phyloP scores from a whole-genome alignment of 2,329 filamentous ascomycete species.

The Claviceps sp. region DNA sequence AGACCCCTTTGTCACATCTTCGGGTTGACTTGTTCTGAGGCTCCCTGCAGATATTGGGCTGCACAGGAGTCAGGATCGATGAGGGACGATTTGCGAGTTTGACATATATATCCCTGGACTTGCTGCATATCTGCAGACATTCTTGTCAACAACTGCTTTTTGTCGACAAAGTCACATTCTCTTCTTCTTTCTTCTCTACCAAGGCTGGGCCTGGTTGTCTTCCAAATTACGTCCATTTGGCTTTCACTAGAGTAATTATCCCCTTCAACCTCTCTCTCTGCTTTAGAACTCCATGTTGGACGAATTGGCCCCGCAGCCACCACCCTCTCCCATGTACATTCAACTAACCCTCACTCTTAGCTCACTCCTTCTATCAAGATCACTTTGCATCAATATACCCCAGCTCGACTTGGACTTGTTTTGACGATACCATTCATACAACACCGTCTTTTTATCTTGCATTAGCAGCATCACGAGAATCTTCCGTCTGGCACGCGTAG shows the following conservation, averaged over 20 bases:
- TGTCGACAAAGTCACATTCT: slow-evolving; percentile 16
- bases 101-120: too few relatives aligned
- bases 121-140: background rate
- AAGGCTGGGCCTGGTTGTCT: slow-evolving; percentile 22
- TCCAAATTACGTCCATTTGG: background rate
- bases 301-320: too few relatives aligned
- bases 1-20: too few relatives aligned
- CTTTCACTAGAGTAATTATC: too few relatives aligned
- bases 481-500: slow-evolving; percentile 21
- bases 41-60: too few relatives aligned
- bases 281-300: slow-evolving; percentile 6
- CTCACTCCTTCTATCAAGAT: too few relatives aligned
- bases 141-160: slow-evolving; percentile 9
- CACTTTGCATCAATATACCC: too few relatives aligned
- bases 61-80: too few relatives aligned
- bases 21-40: too few relatives aligned
- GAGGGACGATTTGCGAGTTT: too few relatives aligned
- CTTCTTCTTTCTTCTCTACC: slow-evolving; percentile 12
- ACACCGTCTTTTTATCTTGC: slow-evolving; percentile 7
- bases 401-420: background rate
- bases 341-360: too few relatives aligned
- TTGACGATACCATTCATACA: slow-evolving; percentile 12
- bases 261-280: slow-evolving; percentile 16
- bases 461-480: slow-evolving; percentile 3
- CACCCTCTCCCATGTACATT: too few relatives aligned